Evolutionary conservation across 495 filamentous ascomycete genomes (phyloP), one percentile per base, ranked within the genome.

Genomic region (Trichoderma virens): DNA sequence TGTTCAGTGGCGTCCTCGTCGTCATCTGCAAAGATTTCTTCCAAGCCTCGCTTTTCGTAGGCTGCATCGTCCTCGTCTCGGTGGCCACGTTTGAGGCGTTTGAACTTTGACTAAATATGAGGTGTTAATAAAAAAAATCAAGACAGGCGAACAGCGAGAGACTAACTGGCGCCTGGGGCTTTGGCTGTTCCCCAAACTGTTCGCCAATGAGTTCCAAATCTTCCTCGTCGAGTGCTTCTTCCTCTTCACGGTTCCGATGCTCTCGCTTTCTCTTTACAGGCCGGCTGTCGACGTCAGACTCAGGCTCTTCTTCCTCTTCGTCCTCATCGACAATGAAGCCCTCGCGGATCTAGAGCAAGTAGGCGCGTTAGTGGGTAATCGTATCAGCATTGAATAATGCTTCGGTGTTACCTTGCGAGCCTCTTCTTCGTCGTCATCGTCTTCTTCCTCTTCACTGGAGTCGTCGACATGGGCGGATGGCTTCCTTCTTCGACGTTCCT

Each of bases 281-380:
- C 85, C 63, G 51, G 5, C 51, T 82, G 54, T 89, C 82, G 63
- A 80, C 79, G 67, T 86, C 85, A 56, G 83, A 83, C 35, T 89
- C 89, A 23, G 87, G 85, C 16, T 83, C 84, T 60, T 87, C 85
- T 11, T 87, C 85, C 11, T 91, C 91, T 68, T 95, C 91, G 66
- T 95, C 90, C 67, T 95, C 92, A 68, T 96, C 93, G 68, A 96
- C 91, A 63, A 98, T 97, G 77, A 98, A 98, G 5, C 93, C 95
- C 79, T 95, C 91, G 30, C 90, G 88, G 41, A 97, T 83, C 90
- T 95, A 70, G 11, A 34, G 38, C 25, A n/a, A 32, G 28, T 30
- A 62, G 27, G 27, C 3, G 11, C 35, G 25, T 71, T 45, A 67
- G 61, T 43, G 18, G 59, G 14, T 6, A 23, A 6, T 28, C 20